Evolutionary conservation across 192 early-diverging fungal species (phyloP).

Genomic region (Oehlia diaphana): DNA sequence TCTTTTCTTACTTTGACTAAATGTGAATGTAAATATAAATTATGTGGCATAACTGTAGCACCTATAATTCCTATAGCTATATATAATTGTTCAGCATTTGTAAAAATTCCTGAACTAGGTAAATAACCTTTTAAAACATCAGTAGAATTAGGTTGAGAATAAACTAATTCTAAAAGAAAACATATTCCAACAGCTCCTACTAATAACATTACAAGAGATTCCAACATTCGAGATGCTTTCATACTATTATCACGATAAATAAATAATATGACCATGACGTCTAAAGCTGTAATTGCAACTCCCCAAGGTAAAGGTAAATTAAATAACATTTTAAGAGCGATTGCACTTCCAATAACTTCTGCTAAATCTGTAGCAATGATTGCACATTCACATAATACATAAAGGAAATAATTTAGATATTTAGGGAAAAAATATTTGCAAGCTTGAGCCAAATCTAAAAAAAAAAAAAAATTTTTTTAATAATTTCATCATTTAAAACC

Average conservation of each 20-base stretch:
- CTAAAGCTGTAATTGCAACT: conserved; percentile 71
- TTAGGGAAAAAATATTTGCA: conserved; percentile 63
- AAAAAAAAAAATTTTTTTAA: background rate
- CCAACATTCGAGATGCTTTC: conserved; percentile 59
- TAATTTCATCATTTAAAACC: background rate
- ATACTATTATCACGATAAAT: conserved; percentile 56
- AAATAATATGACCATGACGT: conserved; percentile 71
- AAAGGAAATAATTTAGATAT: conserved; percentile 63
- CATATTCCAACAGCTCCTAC: conserved; percentile 66
- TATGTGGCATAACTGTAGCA: conserved; percentile 89
- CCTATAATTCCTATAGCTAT: conserved; percentile 82
- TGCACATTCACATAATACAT: conserved; percentile 70
- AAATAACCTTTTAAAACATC: conserved; percentile 68
- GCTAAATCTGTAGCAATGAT: conserved; percentile 85
- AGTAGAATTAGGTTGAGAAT: conserved; percentile 56
- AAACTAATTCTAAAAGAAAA: conserved; percentile 62
- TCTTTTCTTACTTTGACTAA: conserved; percentile 65
- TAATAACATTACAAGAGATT: conserved; percentile 65
- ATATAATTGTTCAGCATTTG: conserved; percentile 57
- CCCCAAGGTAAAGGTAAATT: conserved; percentile 68
- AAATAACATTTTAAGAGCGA: conserved; percentile 78
- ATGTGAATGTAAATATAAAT: conserved; percentile 76
- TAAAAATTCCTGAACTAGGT: conserved; percentile 58
- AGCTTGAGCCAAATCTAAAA: conserved; percentile 65
- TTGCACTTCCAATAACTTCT: conserved; percentile 83